phyloP scores from a whole-genome alignment of 768 basidiomycete genomes.

The Rhodosporidiobolus sp. region DNA sequence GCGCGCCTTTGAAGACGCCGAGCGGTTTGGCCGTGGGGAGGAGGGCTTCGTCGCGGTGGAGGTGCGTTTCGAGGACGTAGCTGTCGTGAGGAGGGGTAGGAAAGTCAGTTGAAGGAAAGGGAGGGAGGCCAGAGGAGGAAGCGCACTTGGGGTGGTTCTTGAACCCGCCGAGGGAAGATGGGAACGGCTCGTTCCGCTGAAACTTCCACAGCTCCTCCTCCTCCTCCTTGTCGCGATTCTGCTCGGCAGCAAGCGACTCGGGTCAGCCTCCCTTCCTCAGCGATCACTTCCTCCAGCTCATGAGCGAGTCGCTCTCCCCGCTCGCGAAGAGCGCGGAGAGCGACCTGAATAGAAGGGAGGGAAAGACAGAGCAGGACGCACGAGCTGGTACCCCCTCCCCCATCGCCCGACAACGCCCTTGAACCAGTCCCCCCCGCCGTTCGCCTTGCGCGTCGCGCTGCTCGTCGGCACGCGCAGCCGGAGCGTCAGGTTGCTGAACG shows the following conservation, averaged over 20 bases:
- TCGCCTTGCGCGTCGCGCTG: slow-evolving; percentile 48
- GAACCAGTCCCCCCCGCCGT: slow-evolving; percentile 74
- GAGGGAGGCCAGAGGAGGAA: background rate
- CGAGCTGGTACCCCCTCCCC: slow-evolving; percentile 75
- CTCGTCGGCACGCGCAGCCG: slow-evolving; percentile 52
- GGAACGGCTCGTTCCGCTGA: slow-evolving; percentile 87
- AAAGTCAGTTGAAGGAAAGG: background rate
- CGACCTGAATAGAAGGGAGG: slow-evolving; percentile 4
- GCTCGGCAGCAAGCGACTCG: background rate
- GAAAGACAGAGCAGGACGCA: slow-evolving; percentile 54
- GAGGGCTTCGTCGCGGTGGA: slow-evolving; percentile 82
- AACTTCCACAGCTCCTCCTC: slow-evolving; percentile 77
- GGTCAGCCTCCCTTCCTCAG: no score
- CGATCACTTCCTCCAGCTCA: no score
- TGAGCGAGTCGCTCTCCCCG: no score
- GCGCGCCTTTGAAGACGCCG: slow-evolving; percentile 80
- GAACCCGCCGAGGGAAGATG: slow-evolving; percentile 81
- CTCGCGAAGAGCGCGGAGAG: background rate
- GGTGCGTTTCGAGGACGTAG: slow-evolving; percentile 79
- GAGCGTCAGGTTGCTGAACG: slow-evolving; percentile 67
- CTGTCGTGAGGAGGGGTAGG: slow-evolving; percentile 50
- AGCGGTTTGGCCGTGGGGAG: slow-evolving; percentile 68
- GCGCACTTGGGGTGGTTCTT: slow-evolving; percentile 89
- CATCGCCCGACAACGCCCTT: slow-evolving; percentile 62
- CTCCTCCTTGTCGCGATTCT: slow-evolving; percentile 91